Percentiles rank a stretch among this genome's conserved stretches.
These are phyloP conservation scores for Fusarium agapanthi DNA, from an alignment of 2,329 filamentous ascomycete species.

Conservation along the genomic window DNA sequence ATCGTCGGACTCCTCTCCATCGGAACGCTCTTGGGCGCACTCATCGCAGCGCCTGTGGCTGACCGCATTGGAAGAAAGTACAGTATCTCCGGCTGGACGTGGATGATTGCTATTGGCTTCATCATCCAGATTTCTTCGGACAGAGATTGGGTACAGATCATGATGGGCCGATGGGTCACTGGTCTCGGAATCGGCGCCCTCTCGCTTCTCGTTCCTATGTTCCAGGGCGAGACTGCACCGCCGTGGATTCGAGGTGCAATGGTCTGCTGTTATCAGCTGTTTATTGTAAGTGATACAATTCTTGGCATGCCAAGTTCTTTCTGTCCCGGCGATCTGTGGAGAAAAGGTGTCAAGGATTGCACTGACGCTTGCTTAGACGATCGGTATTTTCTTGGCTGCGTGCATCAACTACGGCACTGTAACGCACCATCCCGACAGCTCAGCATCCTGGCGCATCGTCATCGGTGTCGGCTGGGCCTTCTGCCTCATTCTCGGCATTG, in stretches of 20 bases:
- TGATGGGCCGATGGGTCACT: constrained; percentile 70
- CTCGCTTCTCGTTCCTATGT: constrained; percentile 74
- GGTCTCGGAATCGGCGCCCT: constrained; percentile 74
- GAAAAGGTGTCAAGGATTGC: background rate
- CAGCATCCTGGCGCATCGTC: constrained; percentile 69
- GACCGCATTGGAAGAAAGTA: constrained; percentile 70
- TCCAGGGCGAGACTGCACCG: constrained; percentile 75
- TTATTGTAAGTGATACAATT: constrained; percentile 60
- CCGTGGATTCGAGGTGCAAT: constrained; percentile 72
- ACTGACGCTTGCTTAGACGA: constrained; percentile 4
- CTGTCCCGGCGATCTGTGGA: background rate
- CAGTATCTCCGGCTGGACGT: constrained; percentile 68
- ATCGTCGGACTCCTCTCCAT: constrained; percentile 68
- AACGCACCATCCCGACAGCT: constrained; percentile 53
- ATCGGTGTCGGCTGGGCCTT: constrained; percentile 63
- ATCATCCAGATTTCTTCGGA: constrained; percentile 70
- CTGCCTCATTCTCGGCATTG: constrained; percentile 57
- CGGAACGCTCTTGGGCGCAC: constrained; percentile 67
- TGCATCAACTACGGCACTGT: constrained; percentile 71
- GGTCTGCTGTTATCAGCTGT: constrained; percentile 74
- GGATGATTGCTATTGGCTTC: constrained; percentile 71
- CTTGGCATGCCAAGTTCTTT: background rate
- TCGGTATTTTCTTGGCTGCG: constrained; percentile 70
- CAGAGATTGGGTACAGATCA: constrained; percentile 69
- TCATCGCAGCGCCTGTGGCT: constrained; percentile 69